These are phyloP conservation scores for Lagenaria siceraria DNA, from an alignment of 306 rosid species.

Conservation along the genomic window DNA sequence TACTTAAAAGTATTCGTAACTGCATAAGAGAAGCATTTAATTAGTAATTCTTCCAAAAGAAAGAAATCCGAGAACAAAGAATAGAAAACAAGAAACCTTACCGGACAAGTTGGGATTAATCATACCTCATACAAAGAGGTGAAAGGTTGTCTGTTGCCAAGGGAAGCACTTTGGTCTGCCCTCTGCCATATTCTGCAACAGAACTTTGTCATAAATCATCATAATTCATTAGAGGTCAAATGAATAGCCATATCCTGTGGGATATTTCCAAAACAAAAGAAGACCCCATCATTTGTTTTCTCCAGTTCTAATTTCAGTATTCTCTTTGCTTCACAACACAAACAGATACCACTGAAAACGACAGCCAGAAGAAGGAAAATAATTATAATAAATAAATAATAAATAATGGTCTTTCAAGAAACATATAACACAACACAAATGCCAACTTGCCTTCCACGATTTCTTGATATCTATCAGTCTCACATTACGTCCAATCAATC, in stretches of 20 bases:
- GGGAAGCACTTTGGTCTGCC: neutral
- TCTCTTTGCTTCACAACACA: neutral
- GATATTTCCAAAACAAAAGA: neutral
- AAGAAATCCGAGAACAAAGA: too few species aligned
- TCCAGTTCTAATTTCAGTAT: neutral
- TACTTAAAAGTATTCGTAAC: too few species aligned
- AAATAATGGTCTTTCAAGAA: neutral
- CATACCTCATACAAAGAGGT: neutral
- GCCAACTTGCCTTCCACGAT: slow-evolving; percentile 5
- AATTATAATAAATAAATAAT: too few species aligned
- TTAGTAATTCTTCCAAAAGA: too few species aligned
- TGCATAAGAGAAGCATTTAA: too few species aligned
- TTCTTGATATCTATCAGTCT: neutral
- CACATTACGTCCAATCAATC: neutral
- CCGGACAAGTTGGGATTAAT: too few species aligned
- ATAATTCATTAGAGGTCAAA: neutral
- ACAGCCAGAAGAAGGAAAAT: neutral
- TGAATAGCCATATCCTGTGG: neutral
- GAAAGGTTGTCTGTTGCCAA: neutral
- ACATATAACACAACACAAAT: neutral
- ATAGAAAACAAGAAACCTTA: too few species aligned
- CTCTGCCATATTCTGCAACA: slow-evolving; percentile 1
- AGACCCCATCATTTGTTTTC: neutral
- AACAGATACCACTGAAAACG: neutral
- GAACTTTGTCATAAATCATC: slow-evolving; percentile 1